phyloP scores from a whole-genome alignment of 148 eudicot species.

The Dianthus caryophyllus region DNA sequence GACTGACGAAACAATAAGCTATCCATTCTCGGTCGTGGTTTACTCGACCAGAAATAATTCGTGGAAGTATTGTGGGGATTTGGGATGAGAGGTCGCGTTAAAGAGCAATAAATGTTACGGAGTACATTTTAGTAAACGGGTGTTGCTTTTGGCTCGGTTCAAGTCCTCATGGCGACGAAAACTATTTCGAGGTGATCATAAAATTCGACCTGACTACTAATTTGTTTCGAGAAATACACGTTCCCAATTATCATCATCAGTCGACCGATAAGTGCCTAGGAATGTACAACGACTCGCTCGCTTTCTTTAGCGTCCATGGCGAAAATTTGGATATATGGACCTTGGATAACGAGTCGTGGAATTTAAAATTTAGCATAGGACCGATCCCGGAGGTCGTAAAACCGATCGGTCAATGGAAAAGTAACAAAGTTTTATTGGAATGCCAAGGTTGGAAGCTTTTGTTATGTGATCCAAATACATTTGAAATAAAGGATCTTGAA shows the following conservation, averaged over 20 bases:
- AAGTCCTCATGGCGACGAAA: not conserved
- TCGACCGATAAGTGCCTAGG: not conserved
- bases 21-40: not conserved
- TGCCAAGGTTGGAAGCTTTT: not conserved
- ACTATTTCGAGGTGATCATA: not conserved
- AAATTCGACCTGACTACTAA: not conserved
- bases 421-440: not conserved
- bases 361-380: not conserved
- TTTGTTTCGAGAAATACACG: not conserved
- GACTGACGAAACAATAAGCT: not conserved
- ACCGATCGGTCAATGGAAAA: constrained; percentile 13
- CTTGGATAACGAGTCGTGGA: not conserved
- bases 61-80: not conserved
- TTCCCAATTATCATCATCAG: not conserved
- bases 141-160: not conserved
- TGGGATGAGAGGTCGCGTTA: not conserved
- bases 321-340: constrained; percentile 7
- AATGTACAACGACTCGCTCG: not conserved
- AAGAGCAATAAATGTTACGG: not conserved
- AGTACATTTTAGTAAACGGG: constrained; percentile 3
- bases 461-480: constrained; percentile 7
- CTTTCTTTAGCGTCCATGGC: not conserved
- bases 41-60: not conserved
- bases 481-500: not conserved
- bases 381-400: not conserved